Evolutionary conservation across 169 alveolate species (phyloP).

Genomic region (Eimeria brunetti): DNA sequence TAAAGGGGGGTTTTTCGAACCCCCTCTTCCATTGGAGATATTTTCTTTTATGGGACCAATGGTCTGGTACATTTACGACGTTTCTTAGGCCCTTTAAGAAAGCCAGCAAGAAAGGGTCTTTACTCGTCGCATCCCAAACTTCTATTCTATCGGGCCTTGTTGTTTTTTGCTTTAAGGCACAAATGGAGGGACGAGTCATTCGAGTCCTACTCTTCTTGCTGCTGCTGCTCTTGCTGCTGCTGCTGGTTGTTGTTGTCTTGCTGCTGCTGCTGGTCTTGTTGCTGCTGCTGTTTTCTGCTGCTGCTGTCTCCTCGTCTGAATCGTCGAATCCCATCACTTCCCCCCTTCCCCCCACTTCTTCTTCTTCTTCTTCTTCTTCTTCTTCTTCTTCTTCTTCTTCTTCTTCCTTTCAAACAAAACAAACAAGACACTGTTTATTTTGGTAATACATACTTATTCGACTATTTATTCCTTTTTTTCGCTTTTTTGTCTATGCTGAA

Average conservation of each 20-base stretch:
- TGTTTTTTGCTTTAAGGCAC: constrained; percentile 82
- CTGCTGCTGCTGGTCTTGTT: constrained; percentile 76
- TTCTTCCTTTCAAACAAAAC: too few relatives aligned
- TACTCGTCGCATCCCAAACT: constrained; percentile 97
- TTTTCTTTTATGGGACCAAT: constrained; percentile 98
- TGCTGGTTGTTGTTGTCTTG: too few relatives aligned
- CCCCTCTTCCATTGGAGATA: constrained; percentile 97
- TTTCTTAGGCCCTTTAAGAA: constrained; percentile 96
- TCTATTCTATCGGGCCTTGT: constrained; percentile 94
- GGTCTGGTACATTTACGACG: constrained; percentile 98
- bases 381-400: background rate
- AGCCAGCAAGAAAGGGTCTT: constrained; percentile 97
- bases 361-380: constrained; percentile 75
- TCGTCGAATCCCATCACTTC: constrained; percentile 56
- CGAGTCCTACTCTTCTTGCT: too few relatives aligned
- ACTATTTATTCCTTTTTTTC: too few relatives aligned
- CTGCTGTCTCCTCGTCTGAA: constrained; percentile 65
- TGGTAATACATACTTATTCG: too few relatives aligned
- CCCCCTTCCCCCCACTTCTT: constrained; percentile 76
- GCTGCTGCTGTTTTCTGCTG: constrained; percentile 61
- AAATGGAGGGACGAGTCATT: constrained; percentile 84
- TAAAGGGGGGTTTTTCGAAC: constrained; percentile 96
- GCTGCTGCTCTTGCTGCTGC: too few relatives aligned
- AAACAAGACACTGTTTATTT: too few relatives aligned
- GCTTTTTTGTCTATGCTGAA: too few relatives aligned